Evolutionary conservation across 441 rosid genomes (phyloP), one percentile per base, ranked within the genome.

Genomic region (Erodium chrysanthum): DNA sequence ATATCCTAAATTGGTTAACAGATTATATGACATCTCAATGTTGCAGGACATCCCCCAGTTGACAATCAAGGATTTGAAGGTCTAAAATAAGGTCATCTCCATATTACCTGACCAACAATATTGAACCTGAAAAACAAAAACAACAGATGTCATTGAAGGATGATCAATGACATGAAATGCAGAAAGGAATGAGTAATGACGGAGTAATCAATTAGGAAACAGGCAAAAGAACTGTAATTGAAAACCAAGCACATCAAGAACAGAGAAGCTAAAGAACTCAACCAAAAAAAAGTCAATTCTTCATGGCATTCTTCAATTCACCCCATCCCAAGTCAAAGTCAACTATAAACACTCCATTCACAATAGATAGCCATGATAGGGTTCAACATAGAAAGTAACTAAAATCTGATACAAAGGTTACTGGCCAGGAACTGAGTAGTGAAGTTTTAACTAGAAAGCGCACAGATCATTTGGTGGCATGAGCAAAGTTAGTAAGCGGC

Each of bases 31-130:
- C 71, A 73, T 46, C 56, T 14, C 31, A 66, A 62, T 60, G 18
- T 70, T 67, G 42, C 64, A 65, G 42, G 35, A 31, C 35, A 4
- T 1, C 35, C 31, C 31, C n/a, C n/a, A n/a, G 37, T 1, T 7
- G 31, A 40, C 37, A 35, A 6, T 29, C 18, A 66, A 65, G 27
- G 23, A 46, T 60, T 60, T 70, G 59, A 69, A 71, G 67, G 48
- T 72, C 68, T 42, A 8, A 5, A 33, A 33, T 33, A 8, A 33
- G 37, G 37, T 5, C 37, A 33, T 69, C 23, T 23, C 59, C 60
- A 27, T n/a, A 73, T 64, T 64, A 87, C 97, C 97, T 93, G 97
- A 75, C 98, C 97, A 69, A 91, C 92, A 68, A 93, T 91, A 81
- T 91, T 93, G 83, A 89, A 91, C 98, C 98, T 90, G 95, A 77